These are phyloP conservation scores for Pyropia haitanensis DNA, from an alignment of 23 red algal genomes.

Conservation along the genomic window DNA sequence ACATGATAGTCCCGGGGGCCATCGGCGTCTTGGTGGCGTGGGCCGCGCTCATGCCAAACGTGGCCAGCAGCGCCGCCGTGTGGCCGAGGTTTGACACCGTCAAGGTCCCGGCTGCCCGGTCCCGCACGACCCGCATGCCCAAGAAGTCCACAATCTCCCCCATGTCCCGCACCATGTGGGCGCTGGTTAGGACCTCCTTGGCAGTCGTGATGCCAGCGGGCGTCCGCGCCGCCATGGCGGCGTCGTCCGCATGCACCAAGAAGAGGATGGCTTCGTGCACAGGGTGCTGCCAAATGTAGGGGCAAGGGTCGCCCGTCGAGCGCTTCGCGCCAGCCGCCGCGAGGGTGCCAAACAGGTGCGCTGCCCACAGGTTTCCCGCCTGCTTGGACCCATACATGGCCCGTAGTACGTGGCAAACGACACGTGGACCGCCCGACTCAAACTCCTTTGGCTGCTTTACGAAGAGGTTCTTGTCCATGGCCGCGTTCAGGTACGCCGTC, in stretches of 20 bases:
- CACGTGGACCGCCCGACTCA: too few species aligned
- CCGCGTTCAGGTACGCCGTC: slow-evolving; percentile 36
- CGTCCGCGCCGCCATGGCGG: not conserved
- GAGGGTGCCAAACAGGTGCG: too few species aligned
- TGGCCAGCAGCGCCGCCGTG: not conserved
- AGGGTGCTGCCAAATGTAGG: not conserved
- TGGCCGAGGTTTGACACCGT: not conserved
- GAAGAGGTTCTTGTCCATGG: slow-evolving; percentile 23
- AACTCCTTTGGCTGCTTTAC: not conserved
- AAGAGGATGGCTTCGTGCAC: not conserved
- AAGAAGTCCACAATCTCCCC: not conserved
- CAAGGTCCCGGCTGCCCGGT: not conserved
- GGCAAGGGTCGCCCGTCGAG: not conserved
- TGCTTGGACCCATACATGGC: too few species aligned
- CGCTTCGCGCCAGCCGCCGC: too few species aligned
- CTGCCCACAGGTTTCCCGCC: too few species aligned
- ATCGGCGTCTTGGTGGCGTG: not conserved
- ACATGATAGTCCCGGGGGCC: not conserved
- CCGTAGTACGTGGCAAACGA: too few species aligned
- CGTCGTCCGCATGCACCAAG: not conserved
- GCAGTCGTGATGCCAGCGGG: not conserved
- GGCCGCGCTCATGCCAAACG: not conserved
- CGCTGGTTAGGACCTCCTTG: slow-evolving; percentile 2
- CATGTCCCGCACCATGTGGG: not conserved
- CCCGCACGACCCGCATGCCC: not conserved